Percentiles rank a stretch among this genome's conserved stretches.
Conservation (phyloP, 2,329 filamentous ascomycete genomes). For the Ceratocystis huliohia region DNA sequence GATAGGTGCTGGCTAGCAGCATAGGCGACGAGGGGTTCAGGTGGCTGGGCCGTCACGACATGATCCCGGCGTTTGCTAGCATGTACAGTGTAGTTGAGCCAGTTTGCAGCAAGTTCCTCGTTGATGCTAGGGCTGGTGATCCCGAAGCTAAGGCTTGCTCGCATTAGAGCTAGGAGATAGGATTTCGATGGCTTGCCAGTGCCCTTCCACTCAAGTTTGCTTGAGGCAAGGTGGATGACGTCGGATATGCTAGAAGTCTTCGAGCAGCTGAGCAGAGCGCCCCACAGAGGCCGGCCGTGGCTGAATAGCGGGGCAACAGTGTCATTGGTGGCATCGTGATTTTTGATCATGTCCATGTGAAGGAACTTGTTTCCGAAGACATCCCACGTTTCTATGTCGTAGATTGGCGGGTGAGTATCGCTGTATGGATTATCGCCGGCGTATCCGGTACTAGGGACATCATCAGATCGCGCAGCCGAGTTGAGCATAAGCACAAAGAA, state of each 20-base stretch:
- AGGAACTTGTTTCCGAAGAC: not conserved
- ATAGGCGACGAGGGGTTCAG: conserved; percentile 17
- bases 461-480: not conserved
- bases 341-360: not conserved
- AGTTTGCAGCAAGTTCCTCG: conserved; percentile 14
- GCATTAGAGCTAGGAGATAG: conserved; percentile 14
- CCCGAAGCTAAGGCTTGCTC: conserved; percentile 9
- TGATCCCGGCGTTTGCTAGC: conserved; percentile 14
- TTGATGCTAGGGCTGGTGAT: conserved; percentile 7
- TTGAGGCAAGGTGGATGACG: conserved; percentile 15
- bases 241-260: conserved; percentile 12
- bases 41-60: conserved; percentile 16
- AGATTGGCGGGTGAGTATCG: conserved; percentile 18
- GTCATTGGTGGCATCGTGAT: conserved; percentile 3
- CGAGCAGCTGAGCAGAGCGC: conserved; percentile 14
- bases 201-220: conserved; percentile 10
- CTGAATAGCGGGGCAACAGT: conserved; percentile 5
- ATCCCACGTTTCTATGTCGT: conserved; percentile 15
- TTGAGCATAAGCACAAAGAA: conserved; percentile 16
- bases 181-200: conserved; percentile 8
- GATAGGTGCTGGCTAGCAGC: conserved; percentile 15
- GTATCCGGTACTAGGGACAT: not conserved
- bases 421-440: conserved; percentile 7
- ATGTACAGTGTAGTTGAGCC: conserved; percentile 17
- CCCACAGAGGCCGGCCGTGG: conserved; percentile 19